Evolutionary conservation across 1,284 basidiomycete species (phyloP), one percentile per base, ranked within the genome.

Genomic region (Rhodofomes roseus): DNA sequence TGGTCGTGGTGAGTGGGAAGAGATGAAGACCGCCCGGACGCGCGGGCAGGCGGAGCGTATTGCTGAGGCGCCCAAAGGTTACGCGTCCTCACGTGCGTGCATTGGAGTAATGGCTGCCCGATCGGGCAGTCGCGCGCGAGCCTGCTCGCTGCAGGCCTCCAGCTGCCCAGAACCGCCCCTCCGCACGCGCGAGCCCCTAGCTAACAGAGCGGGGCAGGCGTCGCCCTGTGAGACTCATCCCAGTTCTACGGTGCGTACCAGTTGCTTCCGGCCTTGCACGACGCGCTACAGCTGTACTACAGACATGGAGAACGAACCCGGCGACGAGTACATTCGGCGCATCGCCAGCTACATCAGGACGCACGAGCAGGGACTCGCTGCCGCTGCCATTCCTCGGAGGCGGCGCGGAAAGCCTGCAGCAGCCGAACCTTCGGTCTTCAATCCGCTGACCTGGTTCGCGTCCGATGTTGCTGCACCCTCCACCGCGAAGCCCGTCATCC

Each of bases 241-340:
- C 14, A 37, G n/a, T 7, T 34, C 40, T 27, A 18, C 27, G 41
- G 41, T 40, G 54, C 29, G 40, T n/a, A 2, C 43, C 16, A 12
- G 4, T 31, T 36, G 36, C 31, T 39, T 40, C 27, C 12, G 18
- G 4, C 29, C 53, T 34, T 58, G n/a, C 43, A 60, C 57, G 60
- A 57, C 31, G 41, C 53, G 37, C 48, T 51, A 43, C 31, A 57
- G 34, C 31, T 39, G 31, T 56, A 51, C 57, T 52, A 48, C 43
- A 20, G 37, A 40, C 67, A 89, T 90, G 85, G 78, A 89, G 60
- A 77, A 77, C 55, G 82, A 90, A 70, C 69, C 79, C 23, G 92
- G 89, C 63, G 90, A 93, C 77, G 84, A 84, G 54, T 93, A 90
- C 70, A 73, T 93, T 51, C 83, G 85, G 61, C 80, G 83, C 52